A percentile compares a stretch with the other conserved stretches of the same genome.
phyloP scores from a whole-genome alignment of 495 filamentous ascomycete genomes.

The Aspergillus kassunensis region DNA sequence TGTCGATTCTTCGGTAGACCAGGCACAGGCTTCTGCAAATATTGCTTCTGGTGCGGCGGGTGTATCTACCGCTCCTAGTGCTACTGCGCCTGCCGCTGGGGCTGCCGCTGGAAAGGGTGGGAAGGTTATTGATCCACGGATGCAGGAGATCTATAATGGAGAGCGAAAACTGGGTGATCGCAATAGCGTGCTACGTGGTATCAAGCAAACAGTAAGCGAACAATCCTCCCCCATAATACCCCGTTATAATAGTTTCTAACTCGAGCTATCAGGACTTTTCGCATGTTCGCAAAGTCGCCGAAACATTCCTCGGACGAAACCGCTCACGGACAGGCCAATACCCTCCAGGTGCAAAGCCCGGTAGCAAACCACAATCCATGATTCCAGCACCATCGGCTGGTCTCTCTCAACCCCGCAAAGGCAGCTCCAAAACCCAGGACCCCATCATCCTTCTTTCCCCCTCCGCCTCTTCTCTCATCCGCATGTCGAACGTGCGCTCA shows the following conservation, averaged over 20 bases:
- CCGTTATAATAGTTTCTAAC: not conserved
- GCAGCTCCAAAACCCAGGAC: slow-evolving; percentile 62
- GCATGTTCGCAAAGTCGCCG: slow-evolving; percentile 81
- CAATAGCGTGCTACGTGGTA: slow-evolving; percentile 80
- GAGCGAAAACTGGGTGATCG: slow-evolving; percentile 90
- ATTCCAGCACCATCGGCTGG: slow-evolving; percentile 42
- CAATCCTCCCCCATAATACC: too few species aligned
- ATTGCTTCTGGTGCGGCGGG: slow-evolving; percentile 42
- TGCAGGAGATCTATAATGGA: slow-evolving; percentile 83
- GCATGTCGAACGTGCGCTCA: slow-evolving; percentile 92
- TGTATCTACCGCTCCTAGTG: slow-evolving; percentile 19
- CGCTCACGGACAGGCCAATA: slow-evolving; percentile 44
- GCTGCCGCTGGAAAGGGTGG: slow-evolving; percentile 42
- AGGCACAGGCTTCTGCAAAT: slow-evolving; percentile 33
- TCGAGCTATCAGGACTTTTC: slow-evolving; percentile 73
- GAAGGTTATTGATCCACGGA: slow-evolving; percentile 69
- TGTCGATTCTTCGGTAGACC: slow-evolving; percentile 39
- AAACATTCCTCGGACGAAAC: slow-evolving; percentile 68
- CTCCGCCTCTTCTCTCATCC: slow-evolving; percentile 95
- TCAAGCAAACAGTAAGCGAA: slow-evolving; percentile 76
- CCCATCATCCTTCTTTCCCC: slow-evolving; percentile 98
- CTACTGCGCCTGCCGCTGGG: slow-evolving; percentile 42
- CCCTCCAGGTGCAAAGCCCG: slow-evolving; percentile 40
- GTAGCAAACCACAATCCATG: slow-evolving; percentile 32
- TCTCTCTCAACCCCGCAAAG: slow-evolving; percentile 34